Conservation (phyloP, 495 filamentous ascomycete genomes). For the Neurospora tetraspora region DNA sequence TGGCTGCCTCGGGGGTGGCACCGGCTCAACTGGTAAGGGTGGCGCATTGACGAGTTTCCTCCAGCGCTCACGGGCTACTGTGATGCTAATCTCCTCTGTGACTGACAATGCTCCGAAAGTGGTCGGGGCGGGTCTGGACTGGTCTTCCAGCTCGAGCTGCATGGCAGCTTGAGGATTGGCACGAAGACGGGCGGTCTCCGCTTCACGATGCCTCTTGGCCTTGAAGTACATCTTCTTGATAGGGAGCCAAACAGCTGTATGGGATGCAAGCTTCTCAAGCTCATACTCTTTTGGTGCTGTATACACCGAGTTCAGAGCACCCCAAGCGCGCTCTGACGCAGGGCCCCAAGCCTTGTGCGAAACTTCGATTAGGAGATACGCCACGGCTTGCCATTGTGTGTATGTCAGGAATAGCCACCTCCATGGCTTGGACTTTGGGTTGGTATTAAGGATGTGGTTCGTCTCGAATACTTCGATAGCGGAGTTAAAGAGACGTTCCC, state of each 20-base stretch:
- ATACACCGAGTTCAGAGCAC: slow-evolving; percentile 54
- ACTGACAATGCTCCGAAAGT: slow-evolving; percentile 30
- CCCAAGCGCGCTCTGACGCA: slow-evolving; percentile 74
- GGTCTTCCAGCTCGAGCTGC: slow-evolving; percentile 31
- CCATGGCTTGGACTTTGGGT: slow-evolving; percentile 54
- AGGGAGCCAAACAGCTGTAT: slow-evolving; percentile 63
- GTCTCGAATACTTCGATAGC: slow-evolving; percentile 72
- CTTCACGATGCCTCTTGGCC: slow-evolving; percentile 45
- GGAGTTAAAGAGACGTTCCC: slow-evolving; percentile 63
- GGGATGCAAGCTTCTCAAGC: slow-evolving; percentile 36
- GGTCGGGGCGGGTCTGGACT: slow-evolving; percentile 20
- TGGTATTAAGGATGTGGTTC: slow-evolving; percentile 49
- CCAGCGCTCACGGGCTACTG: slow-evolving; percentile 30
- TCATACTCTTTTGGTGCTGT: slow-evolving; percentile 41
- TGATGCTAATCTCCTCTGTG: slow-evolving; percentile 14
- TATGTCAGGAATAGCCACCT: slow-evolving; percentile 76
- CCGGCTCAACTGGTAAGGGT: slow-evolving; percentile 6
- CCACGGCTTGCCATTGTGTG: slow-evolving; percentile 74
- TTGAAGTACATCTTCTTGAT: slow-evolving; percentile 62
- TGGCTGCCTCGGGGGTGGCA: slow-evolving; percentile 1
- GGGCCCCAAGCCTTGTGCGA: slow-evolving; percentile 56
- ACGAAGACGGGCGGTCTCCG: slow-evolving; percentile 34
- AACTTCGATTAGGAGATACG: slow-evolving; percentile 66
- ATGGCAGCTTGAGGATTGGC: slow-evolving; percentile 31
- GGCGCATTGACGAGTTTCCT: slow-evolving; percentile 35